phyloP scores from a whole-genome alignment of 1,284 basidiomycete species.

The Boletus austroedulis region DNA sequence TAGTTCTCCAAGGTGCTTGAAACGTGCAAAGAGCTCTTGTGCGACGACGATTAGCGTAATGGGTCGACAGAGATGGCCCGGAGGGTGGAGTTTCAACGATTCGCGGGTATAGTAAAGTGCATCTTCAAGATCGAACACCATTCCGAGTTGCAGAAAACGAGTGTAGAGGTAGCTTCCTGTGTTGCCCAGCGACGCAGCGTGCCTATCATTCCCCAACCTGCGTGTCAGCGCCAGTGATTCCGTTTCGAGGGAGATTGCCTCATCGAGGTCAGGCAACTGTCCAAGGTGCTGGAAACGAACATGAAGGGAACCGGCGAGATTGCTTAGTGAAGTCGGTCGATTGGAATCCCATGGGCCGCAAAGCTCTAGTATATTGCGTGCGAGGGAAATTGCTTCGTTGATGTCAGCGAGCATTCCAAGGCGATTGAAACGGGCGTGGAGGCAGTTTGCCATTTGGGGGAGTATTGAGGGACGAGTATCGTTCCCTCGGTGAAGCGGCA shows the following conservation, averaged over 20 bases:
- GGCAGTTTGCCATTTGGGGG: neutral
- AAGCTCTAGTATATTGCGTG: neutral
- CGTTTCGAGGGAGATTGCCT: neutral
- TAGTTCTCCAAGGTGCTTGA: neutral
- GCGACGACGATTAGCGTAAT: neutral
- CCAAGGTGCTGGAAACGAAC: neutral
- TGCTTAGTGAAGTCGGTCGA: neutral
- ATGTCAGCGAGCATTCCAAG: neutral
- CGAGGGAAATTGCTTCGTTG: neutral
- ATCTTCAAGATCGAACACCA: neutral
- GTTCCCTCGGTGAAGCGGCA: neutral
- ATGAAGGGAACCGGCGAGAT: neutral
- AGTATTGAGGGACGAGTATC: neutral
- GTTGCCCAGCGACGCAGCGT: neutral
- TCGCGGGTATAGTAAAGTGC: neutral
- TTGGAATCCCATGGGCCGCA: no score
- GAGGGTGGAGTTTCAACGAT: neutral
- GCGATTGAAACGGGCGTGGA: neutral
- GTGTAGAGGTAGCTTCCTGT: neutral
- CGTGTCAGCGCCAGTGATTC: neutral
- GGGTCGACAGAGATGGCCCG: neutral
- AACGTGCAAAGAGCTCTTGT: neutral
- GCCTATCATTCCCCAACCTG: neutral
- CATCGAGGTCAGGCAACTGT: neutral
- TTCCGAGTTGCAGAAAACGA: neutral